Conservation (phyloP, 371 early-diverging fungal species). For the Actinomortierella ambigua region DNA sequence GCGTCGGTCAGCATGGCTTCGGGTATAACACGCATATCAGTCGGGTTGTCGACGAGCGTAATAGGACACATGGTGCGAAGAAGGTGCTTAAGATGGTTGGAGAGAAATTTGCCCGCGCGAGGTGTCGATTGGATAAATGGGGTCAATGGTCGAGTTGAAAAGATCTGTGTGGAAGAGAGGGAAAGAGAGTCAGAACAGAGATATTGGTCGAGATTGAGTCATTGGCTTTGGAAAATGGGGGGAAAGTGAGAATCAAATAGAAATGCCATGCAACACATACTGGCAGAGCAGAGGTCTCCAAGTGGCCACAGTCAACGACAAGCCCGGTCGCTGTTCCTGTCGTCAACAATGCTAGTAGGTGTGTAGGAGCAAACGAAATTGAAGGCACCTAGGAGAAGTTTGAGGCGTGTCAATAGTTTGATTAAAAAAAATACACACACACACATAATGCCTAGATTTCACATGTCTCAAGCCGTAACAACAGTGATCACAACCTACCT, state of each 20-base stretch:
- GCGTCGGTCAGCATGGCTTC: slow-evolving; percentile 51
- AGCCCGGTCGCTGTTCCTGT: slow-evolving; percentile 82
- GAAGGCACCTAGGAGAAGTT: slow-evolving; percentile 70
- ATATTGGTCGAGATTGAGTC: background rate
- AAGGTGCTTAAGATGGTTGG: slow-evolving; percentile 61
- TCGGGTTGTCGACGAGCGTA: slow-evolving; percentile 40
- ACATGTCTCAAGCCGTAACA: too few relatives aligned
- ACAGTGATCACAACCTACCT: slow-evolving; percentile 49
- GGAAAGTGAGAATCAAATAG: background rate
- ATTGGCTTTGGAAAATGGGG: background rate
- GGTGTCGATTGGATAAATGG: slow-evolving; percentile 73
- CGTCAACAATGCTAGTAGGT: slow-evolving; percentile 78
- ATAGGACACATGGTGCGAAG: slow-evolving; percentile 49
- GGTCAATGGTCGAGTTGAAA: slow-evolving; percentile 75
- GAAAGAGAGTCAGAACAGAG: background rate
- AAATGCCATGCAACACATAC: slow-evolving; percentile 51
- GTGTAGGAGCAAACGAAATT: slow-evolving; percentile 80
- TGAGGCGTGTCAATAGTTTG: too few relatives aligned
- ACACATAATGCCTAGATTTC: background rate
- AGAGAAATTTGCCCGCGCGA: slow-evolving; percentile 72
- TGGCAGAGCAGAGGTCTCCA: slow-evolving; percentile 79
- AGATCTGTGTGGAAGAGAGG: slow-evolving; percentile 57
- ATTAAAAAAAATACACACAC: too few relatives aligned
- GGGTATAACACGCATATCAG: slow-evolving; percentile 54
- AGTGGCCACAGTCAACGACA: slow-evolving; percentile 83